Conservation (phyloP, 257 asterid species). For the Fraxinus anomala region DNA sequence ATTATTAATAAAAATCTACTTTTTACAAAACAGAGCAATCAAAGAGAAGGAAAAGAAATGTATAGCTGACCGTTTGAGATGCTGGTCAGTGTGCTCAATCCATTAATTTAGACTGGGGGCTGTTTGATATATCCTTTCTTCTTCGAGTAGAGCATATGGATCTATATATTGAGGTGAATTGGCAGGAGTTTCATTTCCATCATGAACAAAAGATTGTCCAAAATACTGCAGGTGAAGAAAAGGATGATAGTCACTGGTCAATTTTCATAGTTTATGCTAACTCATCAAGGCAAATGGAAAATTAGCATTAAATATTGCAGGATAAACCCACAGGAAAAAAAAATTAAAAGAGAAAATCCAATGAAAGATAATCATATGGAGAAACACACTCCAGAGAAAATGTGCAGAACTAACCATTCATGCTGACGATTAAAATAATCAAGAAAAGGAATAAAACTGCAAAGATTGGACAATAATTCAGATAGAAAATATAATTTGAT, state of each 20-base stretch:
- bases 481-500: not conserved
- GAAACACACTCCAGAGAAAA: not conserved
- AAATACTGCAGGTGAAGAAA: constrained; percentile 61
- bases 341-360: not conserved
- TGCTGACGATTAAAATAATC: not conserved
- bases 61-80: not conserved
- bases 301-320: not conserved
- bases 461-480: not conserved
- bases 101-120: constrained; percentile 73
- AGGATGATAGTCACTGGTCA: not conserved
- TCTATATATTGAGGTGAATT: constrained; percentile 61
- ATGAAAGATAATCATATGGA: not conserved
- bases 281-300: not conserved
- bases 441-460: not conserved
- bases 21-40: not conserved
- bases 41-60: not conserved
- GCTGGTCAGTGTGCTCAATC: not conserved
- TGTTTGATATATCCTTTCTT: constrained; percentile 61
- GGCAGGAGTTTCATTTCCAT: constrained; percentile 39
- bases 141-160: constrained; percentile 85
- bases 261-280: not conserved
- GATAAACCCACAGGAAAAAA: not conserved
- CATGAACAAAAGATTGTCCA: constrained; percentile 77
- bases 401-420: not conserved
- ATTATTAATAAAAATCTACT: not conserved